phyloP scores from a whole-genome alignment of 345 rosid genomes.

The Acer negundo region DNA sequence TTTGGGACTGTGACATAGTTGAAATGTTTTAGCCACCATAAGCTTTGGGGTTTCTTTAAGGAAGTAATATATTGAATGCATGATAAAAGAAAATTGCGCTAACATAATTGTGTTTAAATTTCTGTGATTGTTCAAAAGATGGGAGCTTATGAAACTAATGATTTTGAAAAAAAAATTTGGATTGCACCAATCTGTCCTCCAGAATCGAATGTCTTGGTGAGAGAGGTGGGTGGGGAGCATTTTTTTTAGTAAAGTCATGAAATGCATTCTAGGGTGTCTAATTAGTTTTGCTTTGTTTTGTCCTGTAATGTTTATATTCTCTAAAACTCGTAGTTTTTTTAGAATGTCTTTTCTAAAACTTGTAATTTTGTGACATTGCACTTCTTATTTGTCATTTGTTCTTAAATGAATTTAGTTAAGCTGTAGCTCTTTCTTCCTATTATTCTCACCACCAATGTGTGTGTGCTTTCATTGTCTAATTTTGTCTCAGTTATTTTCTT shows the following conservation, averaged over 20 bases:
- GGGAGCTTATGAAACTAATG: not conserved
- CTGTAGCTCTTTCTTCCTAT: not conserved
- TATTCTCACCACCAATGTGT: not conserved
- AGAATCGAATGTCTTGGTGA: not conserved
- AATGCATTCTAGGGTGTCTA: not conserved
- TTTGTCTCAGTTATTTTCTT: not conserved
- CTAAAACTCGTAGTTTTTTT: not conserved
- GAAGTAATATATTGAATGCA: not conserved
- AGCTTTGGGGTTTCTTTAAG: not conserved
- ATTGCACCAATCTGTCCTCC: not conserved
- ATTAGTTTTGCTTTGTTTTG: not conserved
- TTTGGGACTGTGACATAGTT: not conserved
- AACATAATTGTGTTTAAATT: not conserved
- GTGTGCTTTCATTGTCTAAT: slow-evolving; percentile 5
- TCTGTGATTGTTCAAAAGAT: not conserved
- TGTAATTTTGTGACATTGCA: not conserved
- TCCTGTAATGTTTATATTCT: not conserved
- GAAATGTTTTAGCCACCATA: not conserved
- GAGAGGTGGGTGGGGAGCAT: not conserved
- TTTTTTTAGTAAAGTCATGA: too few relatives aligned
- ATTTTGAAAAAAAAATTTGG: not conserved
- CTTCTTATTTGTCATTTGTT: not conserved
- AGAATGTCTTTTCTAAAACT: not conserved
- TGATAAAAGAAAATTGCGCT: not conserved
- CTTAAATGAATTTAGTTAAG: slow-evolving; percentile 10